These are phyloP conservation scores for Epichloe gansuensis DNA, from an alignment of 2,329 filamentous ascomycete species.

Conservation along the genomic window DNA sequence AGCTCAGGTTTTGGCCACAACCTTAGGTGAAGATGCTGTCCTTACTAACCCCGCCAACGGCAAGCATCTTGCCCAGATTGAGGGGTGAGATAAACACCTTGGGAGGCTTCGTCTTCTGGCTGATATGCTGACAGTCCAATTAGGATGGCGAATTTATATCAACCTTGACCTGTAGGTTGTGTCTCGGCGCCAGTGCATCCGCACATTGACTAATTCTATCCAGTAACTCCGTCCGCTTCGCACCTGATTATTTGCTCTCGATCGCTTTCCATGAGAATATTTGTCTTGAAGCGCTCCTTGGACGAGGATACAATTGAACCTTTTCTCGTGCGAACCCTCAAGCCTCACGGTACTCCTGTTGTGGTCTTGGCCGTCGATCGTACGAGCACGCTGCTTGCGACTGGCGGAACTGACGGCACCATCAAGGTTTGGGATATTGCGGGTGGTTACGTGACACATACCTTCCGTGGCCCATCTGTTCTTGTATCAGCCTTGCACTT, in stretches of 20 bases:
- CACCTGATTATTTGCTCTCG: conserved; percentile 87
- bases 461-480: conserved; percentile 84
- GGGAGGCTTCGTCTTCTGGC: not conserved
- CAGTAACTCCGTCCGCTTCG: conserved; percentile 77
- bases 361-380: conserved; percentile 75
- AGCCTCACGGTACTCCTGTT: conserved; percentile 83
- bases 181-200: not conserved
- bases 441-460: conserved; percentile 86
- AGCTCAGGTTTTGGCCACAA: conserved; percentile 74
- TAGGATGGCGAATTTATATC: conserved; percentile 74
- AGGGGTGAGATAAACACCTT: conserved; percentile 45
- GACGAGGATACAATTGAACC: conserved; percentile 47
- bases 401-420: conserved; percentile 81
- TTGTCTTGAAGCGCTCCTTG: conserved; percentile 51
- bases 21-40: conserved; percentile 82
- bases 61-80: conserved; percentile 69
- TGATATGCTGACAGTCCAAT: not conserved
- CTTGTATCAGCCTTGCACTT: conserved; percentile 85
- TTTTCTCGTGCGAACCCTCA: conserved; percentile 65
- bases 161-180: conserved; percentile 47
- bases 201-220: conserved; percentile 8
- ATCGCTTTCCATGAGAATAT: conserved; percentile 93
- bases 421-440: conserved; percentile 96
- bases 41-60: conserved; percentile 78
- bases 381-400: conserved; percentile 81